These are phyloP conservation scores for Fusarium sp. DNA, from an alignment of 2,329 filamentous ascomycete genomes.

Conservation along the genomic window DNA sequence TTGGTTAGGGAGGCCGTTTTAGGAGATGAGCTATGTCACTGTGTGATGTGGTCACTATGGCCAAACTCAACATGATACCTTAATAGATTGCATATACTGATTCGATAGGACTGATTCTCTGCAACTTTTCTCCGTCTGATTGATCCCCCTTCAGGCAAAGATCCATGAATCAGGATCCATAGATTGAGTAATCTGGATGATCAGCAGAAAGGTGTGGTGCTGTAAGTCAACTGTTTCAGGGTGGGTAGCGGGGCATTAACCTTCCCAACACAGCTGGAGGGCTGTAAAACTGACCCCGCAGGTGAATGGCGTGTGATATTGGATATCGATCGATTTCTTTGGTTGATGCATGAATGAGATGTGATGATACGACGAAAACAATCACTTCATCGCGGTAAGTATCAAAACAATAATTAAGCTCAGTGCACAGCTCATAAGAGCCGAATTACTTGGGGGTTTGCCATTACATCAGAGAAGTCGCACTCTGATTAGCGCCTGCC, in stretches of 20 bases:
- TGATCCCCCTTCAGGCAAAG: neutral
- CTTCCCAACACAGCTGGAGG: neutral
- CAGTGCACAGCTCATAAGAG: neutral
- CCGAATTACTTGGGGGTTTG: neutral
- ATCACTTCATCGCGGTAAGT: neutral
- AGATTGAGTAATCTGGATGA: neutral
- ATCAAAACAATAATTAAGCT: neutral
- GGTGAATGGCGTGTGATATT: slow-evolving; percentile 20
- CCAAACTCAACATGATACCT: neutral
- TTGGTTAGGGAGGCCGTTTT: slow-evolving; percentile 16
- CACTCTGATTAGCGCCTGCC: slow-evolving; percentile 13
- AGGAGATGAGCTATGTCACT: slow-evolving; percentile 10
- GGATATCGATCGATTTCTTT: slow-evolving; percentile 14
- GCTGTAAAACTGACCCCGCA: slow-evolving; percentile 21
- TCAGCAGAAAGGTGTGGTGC: slow-evolving; percentile 1
- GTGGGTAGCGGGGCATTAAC: slow-evolving; percentile 9
- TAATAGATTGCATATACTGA: neutral
- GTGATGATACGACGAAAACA: slow-evolving; percentile 12
- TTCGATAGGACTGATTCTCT: neutral
- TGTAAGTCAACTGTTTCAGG: slow-evolving; percentile 24
- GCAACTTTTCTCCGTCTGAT: neutral
- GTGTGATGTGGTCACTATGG: neutral
- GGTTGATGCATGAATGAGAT: slow-evolving; percentile 13
- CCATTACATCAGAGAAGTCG: slow-evolving; percentile 4
- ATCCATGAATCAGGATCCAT: neutral